phyloP scores from a whole-genome alignment of 2,329 filamentous ascomycete species.

The Diaporthe batatas region DNA sequence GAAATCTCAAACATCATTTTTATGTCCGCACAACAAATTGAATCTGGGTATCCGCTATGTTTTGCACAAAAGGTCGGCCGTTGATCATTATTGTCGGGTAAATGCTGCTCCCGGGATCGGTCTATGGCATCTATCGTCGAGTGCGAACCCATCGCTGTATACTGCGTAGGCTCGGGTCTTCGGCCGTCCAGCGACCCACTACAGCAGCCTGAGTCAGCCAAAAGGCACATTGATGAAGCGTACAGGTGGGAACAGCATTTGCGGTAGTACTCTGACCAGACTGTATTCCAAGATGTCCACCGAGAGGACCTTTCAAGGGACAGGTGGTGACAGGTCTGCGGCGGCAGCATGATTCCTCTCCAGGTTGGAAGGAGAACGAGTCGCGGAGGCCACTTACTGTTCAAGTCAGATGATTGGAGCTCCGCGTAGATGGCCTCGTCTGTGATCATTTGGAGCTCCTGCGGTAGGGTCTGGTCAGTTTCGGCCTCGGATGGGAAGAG shows the following conservation, averaged over 20 bases:
- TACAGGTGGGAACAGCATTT: neutral
- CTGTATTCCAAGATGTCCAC: neutral
- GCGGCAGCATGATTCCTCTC: neutral
- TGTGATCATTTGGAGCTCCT: slow-evolving; percentile 71
- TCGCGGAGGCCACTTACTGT: slow-evolving; percentile 44
- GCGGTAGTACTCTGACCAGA: neutral
- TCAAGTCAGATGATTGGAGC: slow-evolving; percentile 65
- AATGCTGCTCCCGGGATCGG: slow-evolving; percentile 14
- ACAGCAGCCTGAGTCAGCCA: slow-evolving; percentile 9
- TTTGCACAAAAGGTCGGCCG: slow-evolving; percentile 32
- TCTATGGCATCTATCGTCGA: slow-evolving; percentile 47
- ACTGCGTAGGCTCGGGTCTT: slow-evolving; percentile 70
- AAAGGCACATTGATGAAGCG: neutral
- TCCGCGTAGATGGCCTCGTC: slow-evolving; percentile 71
- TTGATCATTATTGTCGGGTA: slow-evolving; percentile 28
- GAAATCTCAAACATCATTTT: slow-evolving; percentile 21
- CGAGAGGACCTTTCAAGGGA: neutral
- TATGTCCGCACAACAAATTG: slow-evolving; percentile 18
- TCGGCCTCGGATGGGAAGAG: neutral
- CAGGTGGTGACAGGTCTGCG: neutral
- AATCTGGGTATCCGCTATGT: slow-evolving; percentile 33
- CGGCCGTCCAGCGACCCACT: slow-evolving; percentile 72
- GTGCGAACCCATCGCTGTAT: slow-evolving; percentile 71
- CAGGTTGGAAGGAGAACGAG: no score
- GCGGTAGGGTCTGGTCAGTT: slow-evolving; percentile 4